Evolutionary conservation across 2,329 filamentous ascomycete species (phyloP), one percentile per base, ranked within the genome.

Genomic region (Aspergillus novoparasiticus): DNA sequence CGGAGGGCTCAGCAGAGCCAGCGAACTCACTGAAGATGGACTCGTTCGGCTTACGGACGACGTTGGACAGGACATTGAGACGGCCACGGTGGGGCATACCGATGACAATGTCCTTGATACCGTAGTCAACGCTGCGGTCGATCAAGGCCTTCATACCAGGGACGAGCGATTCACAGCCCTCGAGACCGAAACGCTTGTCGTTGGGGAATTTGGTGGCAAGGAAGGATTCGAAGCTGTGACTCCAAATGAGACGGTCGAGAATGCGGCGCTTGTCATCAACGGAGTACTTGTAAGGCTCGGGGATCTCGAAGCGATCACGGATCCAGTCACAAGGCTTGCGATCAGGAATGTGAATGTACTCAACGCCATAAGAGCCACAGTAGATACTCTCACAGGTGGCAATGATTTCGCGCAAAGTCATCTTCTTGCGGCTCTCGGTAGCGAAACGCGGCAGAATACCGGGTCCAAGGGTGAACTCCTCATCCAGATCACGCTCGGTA

Each of bases 71-170:
- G 59, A 99, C 93, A 76, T 99, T 99, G 68, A 99, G 89, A 85
- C 95, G 93, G 76, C 95, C 95, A 87, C 95, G 93, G 81, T 99
- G 95, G 70, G 95, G 95, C 95, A 99, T 99, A 75, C 95, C 95
- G 75, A 99, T 99, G 76, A 99, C 92, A 73, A 99, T 98, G 76
- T 99, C 95, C 85, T 98, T 98, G 76, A 99, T 91, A 64, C 95
- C 95, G 75, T 97, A 97, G 78, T 99, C 95, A 71, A 99, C 95
- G 76, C 94, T 97, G 75, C 95, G 92, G 81, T 99, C 95, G 69
- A 99, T 99, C 67, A 99, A 84, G 59, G 95, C 95, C 86, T 99
- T 99, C 95, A 99, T 99, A 79, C 95, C 95, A 32, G 95, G 95
- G 63, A 99, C 96, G 69, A 99, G 86, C 62, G 93, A 94, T 81